Conservation (phyloP, 164 flowering plant species). For the Nelumbo lutea region DNA sequence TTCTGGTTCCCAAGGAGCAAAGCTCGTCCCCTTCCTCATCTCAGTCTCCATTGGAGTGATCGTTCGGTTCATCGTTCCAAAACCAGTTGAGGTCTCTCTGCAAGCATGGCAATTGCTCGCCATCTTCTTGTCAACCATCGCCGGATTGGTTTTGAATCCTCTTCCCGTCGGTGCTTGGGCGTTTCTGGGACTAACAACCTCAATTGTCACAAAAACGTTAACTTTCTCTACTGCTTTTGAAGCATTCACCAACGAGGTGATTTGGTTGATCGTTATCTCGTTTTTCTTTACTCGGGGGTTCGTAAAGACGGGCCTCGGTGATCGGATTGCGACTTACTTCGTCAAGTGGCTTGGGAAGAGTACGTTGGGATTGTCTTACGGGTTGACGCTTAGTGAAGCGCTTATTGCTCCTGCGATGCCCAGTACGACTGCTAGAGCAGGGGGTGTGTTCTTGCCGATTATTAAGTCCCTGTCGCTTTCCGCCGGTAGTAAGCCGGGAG, state of each 20-base stretch:
- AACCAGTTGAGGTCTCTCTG: constrained; percentile 48
- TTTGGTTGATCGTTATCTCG: constrained; percentile 91
- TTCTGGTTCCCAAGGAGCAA: constrained; percentile 44
- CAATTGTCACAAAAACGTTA: constrained; percentile 62
- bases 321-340: constrained; percentile 83
- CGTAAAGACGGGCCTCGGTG: constrained; percentile 87
- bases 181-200: constrained; percentile 60
- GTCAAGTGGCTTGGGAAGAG: constrained; percentile 88
- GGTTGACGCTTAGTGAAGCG: constrained; percentile 78
- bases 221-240: constrained; percentile 63
- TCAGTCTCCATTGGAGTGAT: constrained; percentile 57
- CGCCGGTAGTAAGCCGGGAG: constrained; percentile 68
- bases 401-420: constrained; percentile 98
- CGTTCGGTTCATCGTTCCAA: constrained; percentile 59
- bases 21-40: constrained; percentile 43
- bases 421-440: constrained; percentile 92
- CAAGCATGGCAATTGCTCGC: constrained; percentile 88
- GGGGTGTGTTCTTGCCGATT: constrained; percentile 91
- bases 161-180: constrained; percentile 95
- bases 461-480: constrained; percentile 79
- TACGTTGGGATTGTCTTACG: constrained; percentile 85
- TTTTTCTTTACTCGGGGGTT: constrained; percentile 96
- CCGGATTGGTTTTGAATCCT: constrained; percentile 77
- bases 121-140: constrained; percentile 79
- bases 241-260: constrained; percentile 86